These are phyloP conservation scores for Yamadazyma buinensis DNA, from an alignment of 1,139 yeast species.

Conservation along the genomic window DNA sequence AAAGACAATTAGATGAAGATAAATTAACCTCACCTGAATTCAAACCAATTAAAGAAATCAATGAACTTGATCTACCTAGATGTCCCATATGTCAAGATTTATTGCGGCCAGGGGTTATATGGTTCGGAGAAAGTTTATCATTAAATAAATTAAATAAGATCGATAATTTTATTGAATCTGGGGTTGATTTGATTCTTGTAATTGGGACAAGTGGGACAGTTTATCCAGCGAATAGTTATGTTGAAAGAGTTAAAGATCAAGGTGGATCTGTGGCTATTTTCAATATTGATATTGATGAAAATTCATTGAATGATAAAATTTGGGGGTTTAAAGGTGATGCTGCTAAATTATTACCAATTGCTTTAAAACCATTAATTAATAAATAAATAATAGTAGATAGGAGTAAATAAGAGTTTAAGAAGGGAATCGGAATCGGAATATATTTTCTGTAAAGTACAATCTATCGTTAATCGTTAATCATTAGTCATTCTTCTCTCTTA, in stretches of 20 bases:
- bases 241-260: constrained; percentile 63
- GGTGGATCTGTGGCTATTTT: constrained; percentile 86
- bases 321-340: constrained; percentile 88
- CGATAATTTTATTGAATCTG: constrained; percentile 62
- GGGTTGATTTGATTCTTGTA: constrained; percentile 70
- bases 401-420: no score
- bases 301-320: constrained; percentile 38
- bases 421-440: no score
- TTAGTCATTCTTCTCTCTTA: no score
- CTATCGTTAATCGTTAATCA: no score
- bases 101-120: constrained; percentile 83
- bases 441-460: not conserved
- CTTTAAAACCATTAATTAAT: constrained; percentile 51
- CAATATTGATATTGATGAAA: constrained; percentile 59
- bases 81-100: constrained; percentile 68
- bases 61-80: constrained; percentile 56
- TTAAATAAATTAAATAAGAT: constrained; percentile 57
- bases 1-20: constrained; percentile 45
- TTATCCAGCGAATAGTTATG: constrained; percentile 91
- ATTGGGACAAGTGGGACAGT: constrained; percentile 83
- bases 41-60: constrained; percentile 44
- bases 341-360: constrained; percentile 62
- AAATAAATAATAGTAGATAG: no score
- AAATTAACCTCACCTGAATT: constrained; percentile 32
- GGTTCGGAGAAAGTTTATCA: constrained; percentile 89